Base-by-base conservation (phyloP, 2,329 filamentous ascomycete genomes). In the Domatiomyces catenatus region DNA sequence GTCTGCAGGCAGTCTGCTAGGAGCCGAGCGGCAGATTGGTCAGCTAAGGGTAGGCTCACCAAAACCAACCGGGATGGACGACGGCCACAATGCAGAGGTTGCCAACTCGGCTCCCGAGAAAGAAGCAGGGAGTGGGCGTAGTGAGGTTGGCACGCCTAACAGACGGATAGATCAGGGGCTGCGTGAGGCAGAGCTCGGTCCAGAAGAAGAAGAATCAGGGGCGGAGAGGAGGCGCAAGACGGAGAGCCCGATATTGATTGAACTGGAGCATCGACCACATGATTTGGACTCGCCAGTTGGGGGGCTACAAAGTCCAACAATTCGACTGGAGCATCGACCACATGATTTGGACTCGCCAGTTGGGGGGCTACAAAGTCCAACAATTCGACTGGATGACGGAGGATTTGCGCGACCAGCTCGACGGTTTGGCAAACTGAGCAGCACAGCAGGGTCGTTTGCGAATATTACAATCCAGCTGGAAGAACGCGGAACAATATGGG, bases 401-500 rank as follows among this genome's bases (percentile, higher is more conserved):
- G 52, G 59, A 8, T 67, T 67, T 17, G 50, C 61, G 43, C 66
- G 66, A 52, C 63, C 68, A 18, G 62, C 62, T 19, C 64, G 63
- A 55, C 56, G 68, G 2, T 72, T 87, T 1, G 87, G 84, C 6
- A 76, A 78, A 50, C 68, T 94, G 12, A 75, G 77, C 12, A 81
- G 82, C 0, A 74, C 81, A 0, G 60, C 74, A 0, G 79, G 78
- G 12, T 94, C 88, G 0, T 74, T 78, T 52, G 68, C 74, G 1
- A 74, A 74, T 19, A 74, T 86, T 20, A 76, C 75, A 0, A 71
- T 93, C 28, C 74, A 75, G 32, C 70, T 95, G 12, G 78, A 79
- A 8, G 75, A 79, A 42, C 78, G 80, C 2, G 67, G 86, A 57
- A 79, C 82, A 0, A 83, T 81, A 0, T 96, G 87, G 80, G 90